Percentiles rank a stretch among this genome's conserved stretches.
phyloP scores from a whole-genome alignment of 257 asterid genomes.

The Coffea eugenioides region DNA sequence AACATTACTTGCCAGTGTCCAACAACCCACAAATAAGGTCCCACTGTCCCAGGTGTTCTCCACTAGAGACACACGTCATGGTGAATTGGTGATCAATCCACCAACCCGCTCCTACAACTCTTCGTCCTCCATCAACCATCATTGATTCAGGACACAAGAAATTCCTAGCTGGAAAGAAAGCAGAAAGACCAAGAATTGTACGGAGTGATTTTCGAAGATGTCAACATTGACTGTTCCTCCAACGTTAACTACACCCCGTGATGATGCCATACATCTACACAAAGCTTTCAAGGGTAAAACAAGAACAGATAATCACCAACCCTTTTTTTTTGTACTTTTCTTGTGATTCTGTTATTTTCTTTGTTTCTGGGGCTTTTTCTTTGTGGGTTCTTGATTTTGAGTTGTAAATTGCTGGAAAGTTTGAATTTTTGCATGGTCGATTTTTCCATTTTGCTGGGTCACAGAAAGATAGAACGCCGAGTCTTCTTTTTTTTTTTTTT shows the following conservation, averaged over 20 bases:
- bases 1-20: no score
- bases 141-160: no score
- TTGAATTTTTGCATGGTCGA: not conserved
- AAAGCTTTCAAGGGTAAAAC: constrained; percentile 83
- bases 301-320: not conserved
- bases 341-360: not conserved
- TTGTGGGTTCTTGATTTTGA: not conserved
- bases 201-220: constrained; percentile 34
- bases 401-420: not conserved
- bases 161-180: no score
- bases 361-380: not conserved
- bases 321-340: not conserved
- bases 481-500: not conserved
- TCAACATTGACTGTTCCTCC: constrained; percentile 66
- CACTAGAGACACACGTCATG: no score
- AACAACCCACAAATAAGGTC: no score
- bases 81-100: no score
- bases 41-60: no score
- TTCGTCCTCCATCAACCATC: no score
- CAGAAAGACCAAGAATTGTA: not conserved
- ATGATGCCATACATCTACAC: constrained; percentile 77
- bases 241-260: constrained; percentile 72
- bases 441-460: not conserved
- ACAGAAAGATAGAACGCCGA: not conserved
- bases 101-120: no score